Conservation (phyloP, 225 moss, liverwort and hornwort species). For the Bryoerythrophyllum caledonicum region DNA sequence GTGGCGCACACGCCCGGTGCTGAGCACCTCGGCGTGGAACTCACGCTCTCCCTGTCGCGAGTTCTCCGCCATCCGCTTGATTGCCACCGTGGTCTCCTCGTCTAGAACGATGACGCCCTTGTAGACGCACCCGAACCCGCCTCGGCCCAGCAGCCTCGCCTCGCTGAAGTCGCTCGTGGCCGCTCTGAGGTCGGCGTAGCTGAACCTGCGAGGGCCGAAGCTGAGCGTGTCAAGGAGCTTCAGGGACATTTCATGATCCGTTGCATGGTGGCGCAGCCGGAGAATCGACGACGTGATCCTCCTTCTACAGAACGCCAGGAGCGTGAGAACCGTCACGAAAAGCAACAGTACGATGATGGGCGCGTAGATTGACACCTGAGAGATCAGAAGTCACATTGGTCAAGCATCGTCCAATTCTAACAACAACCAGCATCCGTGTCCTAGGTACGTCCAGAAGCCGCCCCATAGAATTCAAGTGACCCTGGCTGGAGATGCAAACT, state of each 20-base stretch:
- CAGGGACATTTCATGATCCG: not conserved
- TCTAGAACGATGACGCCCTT: constrained; percentile 17
- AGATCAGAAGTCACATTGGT: not conserved
- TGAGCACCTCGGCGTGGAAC: constrained; percentile 39
- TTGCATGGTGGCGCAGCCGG: not conserved
- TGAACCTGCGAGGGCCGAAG: constrained; percentile 6
- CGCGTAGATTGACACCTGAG: not conserved
- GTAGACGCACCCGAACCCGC: constrained; percentile 40
- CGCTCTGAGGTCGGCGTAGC: not conserved
- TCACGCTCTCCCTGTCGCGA: constrained; percentile 20
- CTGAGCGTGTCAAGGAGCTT: not conserved
- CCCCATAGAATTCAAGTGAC: too few species aligned
- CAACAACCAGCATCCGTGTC: too few species aligned
- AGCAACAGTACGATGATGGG: not conserved
- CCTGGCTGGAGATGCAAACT: too few species aligned
- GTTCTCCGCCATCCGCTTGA: constrained; percentile 5
- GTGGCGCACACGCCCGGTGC: constrained; percentile 34
- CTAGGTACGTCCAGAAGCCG: too few species aligned
- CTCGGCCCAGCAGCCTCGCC: constrained; percentile 13
- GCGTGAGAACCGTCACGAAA: not conserved
- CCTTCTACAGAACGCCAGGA: not conserved
- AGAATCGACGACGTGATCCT: not conserved
- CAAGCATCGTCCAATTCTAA: not conserved
- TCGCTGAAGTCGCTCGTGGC: constrained; percentile 36
- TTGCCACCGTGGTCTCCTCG: not conserved